These are phyloP conservation scores for Urtica urens DNA, from an alignment of 306 rosid species.

Conservation along the genomic window DNA sequence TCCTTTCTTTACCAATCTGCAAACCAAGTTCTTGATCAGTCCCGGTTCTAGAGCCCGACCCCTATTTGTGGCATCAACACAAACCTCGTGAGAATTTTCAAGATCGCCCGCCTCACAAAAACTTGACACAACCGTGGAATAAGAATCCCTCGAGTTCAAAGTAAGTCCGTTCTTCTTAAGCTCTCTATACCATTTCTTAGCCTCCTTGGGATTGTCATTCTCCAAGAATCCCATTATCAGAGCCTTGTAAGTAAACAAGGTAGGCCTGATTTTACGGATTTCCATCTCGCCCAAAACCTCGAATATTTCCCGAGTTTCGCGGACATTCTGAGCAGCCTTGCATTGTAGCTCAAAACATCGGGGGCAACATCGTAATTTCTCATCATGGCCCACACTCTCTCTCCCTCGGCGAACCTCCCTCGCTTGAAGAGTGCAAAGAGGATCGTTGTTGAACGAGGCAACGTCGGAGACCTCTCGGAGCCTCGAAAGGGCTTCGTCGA, in stretches of 20 bases:
- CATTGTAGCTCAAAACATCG: conserved; percentile 16
- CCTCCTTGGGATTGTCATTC: conserved; percentile 28
- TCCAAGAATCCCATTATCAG: conserved; percentile 22
- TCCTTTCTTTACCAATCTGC: conserved; percentile 16
- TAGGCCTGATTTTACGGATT: conserved; percentile 18
- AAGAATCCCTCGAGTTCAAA: conserved; percentile 16
- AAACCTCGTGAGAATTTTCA: conserved; percentile 23
- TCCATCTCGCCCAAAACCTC: conserved; percentile 27
- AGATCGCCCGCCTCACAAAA: conserved; percentile 24
- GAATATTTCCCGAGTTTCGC: conserved; percentile 14
- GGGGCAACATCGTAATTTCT: conserved; percentile 20
- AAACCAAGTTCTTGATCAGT: conserved; percentile 14
- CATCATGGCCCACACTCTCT: conserved; percentile 32
- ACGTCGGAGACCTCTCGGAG: conserved; percentile 20
- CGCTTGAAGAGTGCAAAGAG: conserved; percentile 18
- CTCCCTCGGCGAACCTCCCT: conserved; percentile 21
- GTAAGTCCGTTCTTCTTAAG: conserved; percentile 4
- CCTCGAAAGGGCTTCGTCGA: conserved; percentile 22
- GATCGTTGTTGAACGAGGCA: conserved; percentile 25
- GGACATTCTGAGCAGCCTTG: conserved; percentile 26
- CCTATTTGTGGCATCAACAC: conserved; percentile 11
- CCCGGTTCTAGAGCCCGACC: neutral
- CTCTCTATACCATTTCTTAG: conserved; percentile 30
- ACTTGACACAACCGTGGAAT: conserved; percentile 17
- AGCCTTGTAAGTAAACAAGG: conserved; percentile 15